Evolutionary conservation across 257 asterid genomes (phyloP).

Genomic region (Orobanche coerulescens): DNA sequence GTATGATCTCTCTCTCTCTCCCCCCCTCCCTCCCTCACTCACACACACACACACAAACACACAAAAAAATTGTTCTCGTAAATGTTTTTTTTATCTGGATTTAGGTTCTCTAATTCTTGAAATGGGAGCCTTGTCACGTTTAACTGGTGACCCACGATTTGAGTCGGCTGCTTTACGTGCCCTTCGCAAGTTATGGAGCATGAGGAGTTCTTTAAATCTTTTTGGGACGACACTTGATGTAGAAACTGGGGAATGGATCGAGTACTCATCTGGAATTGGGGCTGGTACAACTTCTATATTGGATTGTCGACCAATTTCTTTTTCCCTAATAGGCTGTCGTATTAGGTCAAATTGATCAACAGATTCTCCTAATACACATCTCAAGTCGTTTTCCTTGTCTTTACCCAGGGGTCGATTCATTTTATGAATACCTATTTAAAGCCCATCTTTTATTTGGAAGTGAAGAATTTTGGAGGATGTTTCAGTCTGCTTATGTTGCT

Average conservation of each 20-base stretch:
- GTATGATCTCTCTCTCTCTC: constrained; percentile 36
- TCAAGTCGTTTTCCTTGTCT: constrained; percentile 14
- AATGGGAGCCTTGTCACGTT: constrained; percentile 91
- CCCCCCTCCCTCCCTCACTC: constrained; percentile 13
- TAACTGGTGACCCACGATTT: constrained; percentile 88
- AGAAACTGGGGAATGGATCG: constrained; percentile 86
- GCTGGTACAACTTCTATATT: constrained; percentile 55
- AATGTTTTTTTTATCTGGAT: constrained; percentile 23
- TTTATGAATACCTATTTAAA: constrained; percentile 85
- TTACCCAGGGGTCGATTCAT: constrained; percentile 82
- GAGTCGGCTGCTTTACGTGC: constrained; percentile 88
- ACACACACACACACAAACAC: not conserved
- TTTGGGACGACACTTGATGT: constrained; percentile 92
- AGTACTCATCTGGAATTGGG: constrained; percentile 89
- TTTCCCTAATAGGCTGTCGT: constrained; percentile 8
- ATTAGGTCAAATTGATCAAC: constrained; percentile 5
- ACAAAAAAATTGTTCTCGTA: not conserved
- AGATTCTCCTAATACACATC: not conserved
- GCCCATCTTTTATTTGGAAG: constrained; percentile 90
- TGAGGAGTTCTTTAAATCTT: constrained; percentile 93
- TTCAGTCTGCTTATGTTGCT: constrained; percentile 81
- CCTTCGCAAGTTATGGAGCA: constrained; percentile 90
- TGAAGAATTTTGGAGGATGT: constrained; percentile 95
- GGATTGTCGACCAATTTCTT: not conserved
- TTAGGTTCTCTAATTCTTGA: constrained; percentile 94